Base-by-base conservation (phyloP, 2,329 filamentous ascomycete species). In the Fusarium chaquense region DNA sequence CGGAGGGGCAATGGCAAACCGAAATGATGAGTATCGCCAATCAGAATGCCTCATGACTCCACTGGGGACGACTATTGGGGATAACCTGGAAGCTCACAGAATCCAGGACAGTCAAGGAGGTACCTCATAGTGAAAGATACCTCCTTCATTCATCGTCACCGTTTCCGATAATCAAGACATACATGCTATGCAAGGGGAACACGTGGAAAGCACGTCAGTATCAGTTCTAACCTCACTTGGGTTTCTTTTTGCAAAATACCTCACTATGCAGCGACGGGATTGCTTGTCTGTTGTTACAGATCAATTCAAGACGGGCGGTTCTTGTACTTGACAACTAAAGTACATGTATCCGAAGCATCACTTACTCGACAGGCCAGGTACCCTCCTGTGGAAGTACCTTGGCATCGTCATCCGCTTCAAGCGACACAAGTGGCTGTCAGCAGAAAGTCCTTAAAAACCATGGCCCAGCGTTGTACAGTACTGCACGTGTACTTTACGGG, bases 51-150 rank as follows among this genome's bases (percentile, higher is more conserved):
- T 33, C 16, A 28, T 32, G 44, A 47, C 35, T 52, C 73, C 73
- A 75, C 73, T 70, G 71, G 73, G 71, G 65, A 72, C 74, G 73
- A 72, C 60, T 71, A 70, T 59, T 63, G 66, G 71, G 52, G 74
- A 69, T 26, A 36, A 45, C 49, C 35, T 54, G 51, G 51, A 75
- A 75, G 66, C 69, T 60, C 62, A 41, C 53, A 63, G 71, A 74
- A 75, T 60, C 50, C 43, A 44, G n/a, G 24, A n/a, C 35, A 40
- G 24, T 12, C 16, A 20, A 30, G 16, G 11, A 63, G 50, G 53
- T 59, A 53, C 40, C 50, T 26, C 18, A 30, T 24, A 63, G 13
- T 49, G 22, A 43, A 55, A 53, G 68, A 47, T 65, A 71, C 58
- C 35, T 62, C n/a, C 10, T 35, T 24, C 52, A 60, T 55, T 20